Evolutionary conservation across 2,329 filamentous ascomycete genomes (phyloP), one percentile per base, ranked within the genome.

Genomic region (Xylariaceae sp.): DNA sequence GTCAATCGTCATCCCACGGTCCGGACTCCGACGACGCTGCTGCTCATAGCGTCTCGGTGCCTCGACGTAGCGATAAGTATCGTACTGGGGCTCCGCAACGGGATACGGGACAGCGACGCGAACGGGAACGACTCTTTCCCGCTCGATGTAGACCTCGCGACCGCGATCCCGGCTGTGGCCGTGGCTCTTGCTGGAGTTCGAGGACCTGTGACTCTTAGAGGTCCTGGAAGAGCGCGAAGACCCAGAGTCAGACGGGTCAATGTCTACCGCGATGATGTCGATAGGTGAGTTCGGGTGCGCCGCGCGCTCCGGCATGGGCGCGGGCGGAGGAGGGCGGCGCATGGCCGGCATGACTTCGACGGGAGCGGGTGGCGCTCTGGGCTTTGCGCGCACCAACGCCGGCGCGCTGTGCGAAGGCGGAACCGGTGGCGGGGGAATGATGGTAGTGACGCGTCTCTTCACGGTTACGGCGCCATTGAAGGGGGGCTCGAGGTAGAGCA

Each of bases 41-140:
- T 75, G 70, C 39, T 75, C 74, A 54, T 70, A 72, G 18, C 76
- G 71, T 54, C 77, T 72, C 30, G 79, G 76, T 0, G 77, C 79
- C 59, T 83, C 79, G 53, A 83, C 75, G 64, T 83, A 82, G 5
- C 81, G 78, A 66, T 74, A 83, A 35, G 79, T 79, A 44, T 81
- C 80, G 62, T 77, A 77, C 61, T 75, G 71, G 11, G 69, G 70
- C 61, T 74, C 75, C 4, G 78, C 74, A 1, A 79, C 73, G 6
- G 73, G 73, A 15, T 76, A 74, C 0, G 74, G 77, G 3, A 79
- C 76, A 9, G 76, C 77, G 0, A 78, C 73, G 7, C 71, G 75
- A 49, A 74, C 69, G 41, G 77, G 79, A 13, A 82, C 73, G 52
- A 79, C 65, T 55, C 75, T 74, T 67, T 84, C 81, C 30, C 80